phyloP scores from a whole-genome alignment of 805 yeast genomes.

The Pichia cabralensis region DNA sequence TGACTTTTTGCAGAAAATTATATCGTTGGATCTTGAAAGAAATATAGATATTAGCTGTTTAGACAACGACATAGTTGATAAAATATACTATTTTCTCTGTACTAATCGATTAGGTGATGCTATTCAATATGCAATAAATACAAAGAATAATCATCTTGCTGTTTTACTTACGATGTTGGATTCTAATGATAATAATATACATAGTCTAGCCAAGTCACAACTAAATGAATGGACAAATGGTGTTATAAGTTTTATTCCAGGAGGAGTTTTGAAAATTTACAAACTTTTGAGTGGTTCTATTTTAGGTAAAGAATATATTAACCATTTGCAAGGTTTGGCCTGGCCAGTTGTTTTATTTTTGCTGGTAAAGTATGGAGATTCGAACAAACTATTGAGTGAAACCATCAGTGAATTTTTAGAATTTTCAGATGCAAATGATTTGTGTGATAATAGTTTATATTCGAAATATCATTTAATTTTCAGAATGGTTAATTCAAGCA shows the following conservation, averaged over 20 bases:
- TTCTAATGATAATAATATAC: slow-evolving; percentile 54
- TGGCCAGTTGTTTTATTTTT: slow-evolving; percentile 61
- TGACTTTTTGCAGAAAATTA: slow-evolving; percentile 46
- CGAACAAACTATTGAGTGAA: slow-evolving; percentile 26
- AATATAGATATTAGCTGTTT: slow-evolving; percentile 11
- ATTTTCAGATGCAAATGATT: slow-evolving; percentile 5
- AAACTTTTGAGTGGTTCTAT: slow-evolving; percentile 50
- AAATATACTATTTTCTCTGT: slow-evolving; percentile 39
- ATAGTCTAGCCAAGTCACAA: slow-evolving; percentile 48
- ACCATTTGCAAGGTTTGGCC: slow-evolving; percentile 37
- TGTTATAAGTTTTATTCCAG: slow-evolving; percentile 38
- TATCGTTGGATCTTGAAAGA: slow-evolving; percentile 27
- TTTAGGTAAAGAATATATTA: slow-evolving; percentile 20
- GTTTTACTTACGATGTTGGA: slow-evolving; percentile 60
- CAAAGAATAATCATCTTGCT: slow-evolving; percentile 62
- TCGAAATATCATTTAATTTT: slow-evolving; percentile 7
- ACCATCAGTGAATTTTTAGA: slow-evolving; percentile 21
- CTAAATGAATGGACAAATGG: slow-evolving; percentile 53
- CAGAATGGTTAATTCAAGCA: slow-evolving; percentile 2
- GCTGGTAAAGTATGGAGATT: slow-evolving; percentile 53
- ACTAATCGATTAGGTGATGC: slow-evolving; percentile 57
- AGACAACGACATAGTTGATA: slow-evolving; percentile 35
- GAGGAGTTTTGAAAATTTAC: slow-evolving; percentile 46
- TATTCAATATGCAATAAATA: slow-evolving; percentile 44
- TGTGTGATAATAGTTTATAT: slow-evolving; percentile 4